phyloP scores from a whole-genome alignment of 2,329 filamentous ascomycete genomes.

The Pseudocercospora eumusae region DNA sequence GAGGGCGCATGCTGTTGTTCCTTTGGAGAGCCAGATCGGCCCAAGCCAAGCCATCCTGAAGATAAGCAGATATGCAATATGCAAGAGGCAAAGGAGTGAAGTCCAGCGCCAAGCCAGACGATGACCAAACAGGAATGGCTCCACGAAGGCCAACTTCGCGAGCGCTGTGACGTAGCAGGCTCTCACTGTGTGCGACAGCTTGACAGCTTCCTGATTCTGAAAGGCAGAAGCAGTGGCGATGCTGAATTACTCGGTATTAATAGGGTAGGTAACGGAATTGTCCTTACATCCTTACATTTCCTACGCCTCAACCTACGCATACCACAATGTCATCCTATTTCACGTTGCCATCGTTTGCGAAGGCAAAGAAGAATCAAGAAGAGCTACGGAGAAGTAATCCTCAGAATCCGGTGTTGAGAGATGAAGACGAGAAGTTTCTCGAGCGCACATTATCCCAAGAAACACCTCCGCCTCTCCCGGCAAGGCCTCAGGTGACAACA shows the following conservation, averaged over 20 bases:
- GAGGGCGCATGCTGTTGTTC: too few species aligned
- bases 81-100: constrained; percentile 10
- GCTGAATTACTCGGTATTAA: background rate
- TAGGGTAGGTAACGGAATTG: constrained; percentile 15
- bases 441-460: constrained; percentile 37
- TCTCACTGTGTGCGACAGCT: constrained; percentile 15
- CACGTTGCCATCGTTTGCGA: constrained; percentile 39
- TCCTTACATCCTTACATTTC: background rate
- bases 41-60: too few species aligned
- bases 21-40: too few species aligned
- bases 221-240: constrained; percentile 23
- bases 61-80: too few species aligned
- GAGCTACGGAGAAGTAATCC: constrained; percentile 41
- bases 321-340: constrained; percentile 35
- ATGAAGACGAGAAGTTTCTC: constrained; percentile 63
- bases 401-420: constrained; percentile 54
- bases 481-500: constrained; percentile 24
- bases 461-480: constrained; percentile 26
- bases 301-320: background rate
- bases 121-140: constrained; percentile 5
- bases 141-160: constrained; percentile 19
- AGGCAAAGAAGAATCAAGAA: constrained; percentile 41
- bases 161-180: constrained; percentile 21
- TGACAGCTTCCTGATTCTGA: constrained; percentile 15
- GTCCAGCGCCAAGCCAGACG: constrained; percentile 15